These are phyloP conservation scores for Coniochaeta ligniaria DNA, from an alignment of 2,329 filamentous ascomycete species.

Conservation along the genomic window DNA sequence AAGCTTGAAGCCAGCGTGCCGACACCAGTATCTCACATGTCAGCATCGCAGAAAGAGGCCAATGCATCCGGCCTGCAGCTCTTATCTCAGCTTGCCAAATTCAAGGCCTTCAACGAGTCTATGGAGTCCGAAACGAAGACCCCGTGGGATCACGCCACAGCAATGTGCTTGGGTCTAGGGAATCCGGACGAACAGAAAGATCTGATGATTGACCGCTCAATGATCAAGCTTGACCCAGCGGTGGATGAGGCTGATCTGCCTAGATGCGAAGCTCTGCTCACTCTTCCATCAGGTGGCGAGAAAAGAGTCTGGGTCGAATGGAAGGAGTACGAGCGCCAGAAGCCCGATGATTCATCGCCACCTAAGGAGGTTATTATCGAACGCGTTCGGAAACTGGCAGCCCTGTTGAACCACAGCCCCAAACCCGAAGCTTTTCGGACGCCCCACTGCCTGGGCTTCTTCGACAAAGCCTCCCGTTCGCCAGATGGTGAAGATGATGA, in stretches of 20 bases:
- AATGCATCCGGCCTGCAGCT: conserved; percentile 32
- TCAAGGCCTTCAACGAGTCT: conserved; percentile 43
- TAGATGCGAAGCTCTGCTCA: conserved; percentile 32
- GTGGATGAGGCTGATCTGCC: conserved; percentile 24
- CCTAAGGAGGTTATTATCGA: conserved; percentile 34
- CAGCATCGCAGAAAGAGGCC: conserved; percentile 25
- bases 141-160: conserved; percentile 26
- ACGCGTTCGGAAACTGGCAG: conserved; percentile 38
- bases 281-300: conserved; percentile 20
- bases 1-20: conserved; percentile 25
- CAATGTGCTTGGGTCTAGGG: conserved; percentile 30
- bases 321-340: conserved; percentile 37
- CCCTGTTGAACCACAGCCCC: conserved; percentile 36
- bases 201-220: conserved; percentile 25
- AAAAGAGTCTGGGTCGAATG: conserved; percentile 42
- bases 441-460: conserved; percentile 43
- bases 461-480: conserved; percentile 29
- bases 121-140: conserved; percentile 27
- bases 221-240: conserved; percentile 23
- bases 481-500: conserved; percentile 24
- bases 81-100: conserved; percentile 37
- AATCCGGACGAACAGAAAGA: conserved; percentile 22
- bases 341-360: conserved; percentile 24
- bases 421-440: conserved; percentile 42
- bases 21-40: conserved; percentile 19